Evolutionary conservation across 148 eudicot species (phyloP).

Genomic region (Rhododendron williamsianum): DNA sequence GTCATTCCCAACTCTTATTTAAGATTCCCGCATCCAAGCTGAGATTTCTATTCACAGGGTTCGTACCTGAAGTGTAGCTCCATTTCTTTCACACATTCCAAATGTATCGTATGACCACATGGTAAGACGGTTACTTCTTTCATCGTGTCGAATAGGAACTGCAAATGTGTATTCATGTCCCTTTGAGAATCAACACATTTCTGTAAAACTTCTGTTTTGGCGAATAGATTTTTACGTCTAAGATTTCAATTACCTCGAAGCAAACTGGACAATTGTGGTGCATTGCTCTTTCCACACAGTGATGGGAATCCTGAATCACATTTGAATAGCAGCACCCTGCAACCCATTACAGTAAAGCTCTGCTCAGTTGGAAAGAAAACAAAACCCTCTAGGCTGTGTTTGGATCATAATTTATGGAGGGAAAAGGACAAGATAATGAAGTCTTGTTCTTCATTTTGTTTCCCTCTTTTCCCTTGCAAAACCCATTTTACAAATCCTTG

Average conservation of each 20-base stretch:
- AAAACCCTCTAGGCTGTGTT: not conserved
- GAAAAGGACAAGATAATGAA: not conserved
- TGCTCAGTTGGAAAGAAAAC: not conserved
- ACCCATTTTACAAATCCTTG: not conserved
- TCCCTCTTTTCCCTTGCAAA: not conserved
- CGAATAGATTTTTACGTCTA: not conserved
- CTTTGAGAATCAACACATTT: not conserved
- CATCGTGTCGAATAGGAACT: slow-evolving; percentile 39
- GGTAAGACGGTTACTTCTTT: slow-evolving; percentile 28
- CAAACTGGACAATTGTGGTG: slow-evolving; percentile 87
- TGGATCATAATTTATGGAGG: not conserved
- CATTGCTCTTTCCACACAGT: slow-evolving; percentile 75
- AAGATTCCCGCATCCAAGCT: not conserved
- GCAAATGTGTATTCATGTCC: not conserved
- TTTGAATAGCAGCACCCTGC: slow-evolving; percentile 77
- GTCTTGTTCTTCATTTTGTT: not conserved
- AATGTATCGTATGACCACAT: slow-evolving; percentile 43
- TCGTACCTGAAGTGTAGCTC: slow-evolving; percentile 32
- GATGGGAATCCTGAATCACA: slow-evolving; percentile 51
- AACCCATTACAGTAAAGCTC: slow-evolving; percentile 3
- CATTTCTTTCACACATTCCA: slow-evolving; percentile 40
- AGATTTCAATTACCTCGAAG: slow-evolving; percentile 50
- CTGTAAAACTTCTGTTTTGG: not conserved
- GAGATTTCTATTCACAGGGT: not conserved
- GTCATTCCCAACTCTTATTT: not conserved